These are phyloP conservation scores for Radiomyces spectabilis DNA, from an alignment of 192 early-diverging fungal genomes.

Conservation along the genomic window DNA sequence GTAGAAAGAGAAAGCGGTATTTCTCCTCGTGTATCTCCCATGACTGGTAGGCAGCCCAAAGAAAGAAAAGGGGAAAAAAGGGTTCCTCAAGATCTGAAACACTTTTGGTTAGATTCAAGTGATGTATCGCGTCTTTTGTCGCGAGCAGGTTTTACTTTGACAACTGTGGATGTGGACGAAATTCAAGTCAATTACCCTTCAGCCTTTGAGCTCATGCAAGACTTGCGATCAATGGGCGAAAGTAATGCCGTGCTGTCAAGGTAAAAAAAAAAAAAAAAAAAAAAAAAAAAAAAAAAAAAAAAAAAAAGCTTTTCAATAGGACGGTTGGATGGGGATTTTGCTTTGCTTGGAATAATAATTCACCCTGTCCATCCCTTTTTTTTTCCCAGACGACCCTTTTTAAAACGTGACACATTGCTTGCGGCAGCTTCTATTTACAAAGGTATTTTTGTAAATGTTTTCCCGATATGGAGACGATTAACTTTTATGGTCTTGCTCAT, in stretches of 20 bases:
- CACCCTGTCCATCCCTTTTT: neutral
- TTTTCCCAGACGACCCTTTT: conserved; percentile 47
- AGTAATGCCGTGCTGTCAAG: conserved; percentile 76
- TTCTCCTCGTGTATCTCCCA: conserved; percentile 81
- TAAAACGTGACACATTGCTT: conserved; percentile 76
- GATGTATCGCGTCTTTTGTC: conserved; percentile 76
- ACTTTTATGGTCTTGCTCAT: conserved; percentile 1
- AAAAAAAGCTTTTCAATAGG: neutral
- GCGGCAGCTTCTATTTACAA: conserved; percentile 85
- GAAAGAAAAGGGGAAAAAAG: neutral
- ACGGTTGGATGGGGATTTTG: neutral
- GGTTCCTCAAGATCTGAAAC: conserved; percentile 1
- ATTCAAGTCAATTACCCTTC: conserved; percentile 87
- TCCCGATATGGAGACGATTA: neutral
- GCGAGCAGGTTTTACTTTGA: conserved; percentile 81
- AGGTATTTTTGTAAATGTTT: conserved; percentile 35
- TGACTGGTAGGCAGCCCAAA: conserved; percentile 53
- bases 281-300: too few relatives aligned
- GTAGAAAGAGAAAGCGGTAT: conserved; percentile 87
- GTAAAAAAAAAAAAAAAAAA: conserved; percentile 30
- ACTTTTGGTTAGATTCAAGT: conserved; percentile 37
- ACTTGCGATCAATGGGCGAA: conserved; percentile 91
- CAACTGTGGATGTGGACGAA: conserved; percentile 91
- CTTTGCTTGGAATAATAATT: neutral
- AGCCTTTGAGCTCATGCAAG: conserved; percentile 84